These are phyloP conservation scores for Stevia rebaudiana DNA, from an alignment of 140 eudicot genomes.

Conservation along the genomic window DNA sequence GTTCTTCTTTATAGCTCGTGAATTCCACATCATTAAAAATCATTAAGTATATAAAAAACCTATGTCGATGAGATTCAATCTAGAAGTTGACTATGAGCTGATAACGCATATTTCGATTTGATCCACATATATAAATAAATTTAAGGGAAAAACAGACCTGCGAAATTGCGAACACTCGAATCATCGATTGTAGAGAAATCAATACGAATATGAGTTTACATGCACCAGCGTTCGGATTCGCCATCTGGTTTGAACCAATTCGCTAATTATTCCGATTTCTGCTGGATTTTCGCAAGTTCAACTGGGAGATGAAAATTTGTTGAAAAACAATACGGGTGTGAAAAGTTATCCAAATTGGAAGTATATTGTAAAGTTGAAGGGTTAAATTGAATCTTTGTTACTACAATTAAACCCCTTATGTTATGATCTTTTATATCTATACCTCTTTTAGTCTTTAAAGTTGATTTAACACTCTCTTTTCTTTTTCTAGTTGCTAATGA, in stretches of 20 bases:
- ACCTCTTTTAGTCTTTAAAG: neutral
- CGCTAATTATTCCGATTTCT: neutral
- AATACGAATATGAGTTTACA: slow-evolving; percentile 29
- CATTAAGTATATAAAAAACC: neutral
- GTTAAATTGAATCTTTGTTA: neutral
- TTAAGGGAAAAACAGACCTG: slow-evolving; percentile 27
- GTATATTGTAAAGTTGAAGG: slow-evolving; percentile 11
- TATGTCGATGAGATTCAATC: neutral
- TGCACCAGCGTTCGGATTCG: slow-evolving; percentile 18
- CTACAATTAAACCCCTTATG: neutral
- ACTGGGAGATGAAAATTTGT: slow-evolving; percentile 10
- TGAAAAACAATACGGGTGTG: neutral
- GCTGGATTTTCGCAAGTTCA: slow-evolving; percentile 28
- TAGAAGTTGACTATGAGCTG: neutral
- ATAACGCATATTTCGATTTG: neutral
- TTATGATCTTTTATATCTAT: neutral
- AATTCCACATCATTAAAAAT: neutral
- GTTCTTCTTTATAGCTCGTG: neutral
- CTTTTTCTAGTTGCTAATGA: too few species aligned
- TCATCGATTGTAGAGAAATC: slow-evolving; percentile 21
- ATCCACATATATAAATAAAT: neutral
- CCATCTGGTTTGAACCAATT: slow-evolving; percentile 15
- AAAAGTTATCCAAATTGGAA: neutral
- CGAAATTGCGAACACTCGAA: slow-evolving; percentile 19
- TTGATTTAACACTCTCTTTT: neutral